Base-by-base conservation (phyloP, 768 basidiomycete genomes). In the Russula earlei region DNA sequence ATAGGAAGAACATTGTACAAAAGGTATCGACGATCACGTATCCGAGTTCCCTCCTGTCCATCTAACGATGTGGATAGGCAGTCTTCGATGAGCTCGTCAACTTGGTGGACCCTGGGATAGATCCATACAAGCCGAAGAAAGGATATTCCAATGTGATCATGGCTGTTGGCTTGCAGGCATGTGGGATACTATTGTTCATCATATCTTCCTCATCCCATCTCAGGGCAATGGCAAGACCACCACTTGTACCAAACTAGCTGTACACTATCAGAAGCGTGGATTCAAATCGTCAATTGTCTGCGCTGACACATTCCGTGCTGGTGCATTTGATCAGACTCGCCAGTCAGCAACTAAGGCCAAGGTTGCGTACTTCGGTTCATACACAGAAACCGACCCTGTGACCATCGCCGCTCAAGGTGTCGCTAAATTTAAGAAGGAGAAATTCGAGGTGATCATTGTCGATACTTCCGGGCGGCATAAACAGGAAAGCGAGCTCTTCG, bases 311-410 rank as follows among this genome's bases (percentile, higher is more conserved):
- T 99, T 99, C 77, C 89, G 96, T 72, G 96, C 96, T 3, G 96
- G 96, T 49, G 96, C 96, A 36, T 99, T 99, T 71, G 96, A 99
- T 71, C 96, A 99, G 70, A 91, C 96, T 11, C 85, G 96, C 67
- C 96, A 99, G 74, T 97, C 95, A 48, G 95, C 96, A 19, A 96
- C 93, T 14, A 95, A 96, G 70, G 96, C 96, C 37, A 98, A 97
- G 69, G 91, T 99, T 14, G 93, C 96, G 3, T 99, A 96, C 78
- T 99, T 93, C 72, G 96, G 96, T 20, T 93, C 90, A 50, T 98
- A 99, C 72, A 99, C 96, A 37, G 96, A 99, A 71, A 97, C 93
- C 17, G 94, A 99, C 68, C 96, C 96, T 2, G 96, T 98, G 7
- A 77, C 84, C 0, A 97, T 96, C 63, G 94, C 96, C 11, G 84